Conservation (phyloP, 805 yeast species). For the Saccharomyces kudriavzevii region DNA sequence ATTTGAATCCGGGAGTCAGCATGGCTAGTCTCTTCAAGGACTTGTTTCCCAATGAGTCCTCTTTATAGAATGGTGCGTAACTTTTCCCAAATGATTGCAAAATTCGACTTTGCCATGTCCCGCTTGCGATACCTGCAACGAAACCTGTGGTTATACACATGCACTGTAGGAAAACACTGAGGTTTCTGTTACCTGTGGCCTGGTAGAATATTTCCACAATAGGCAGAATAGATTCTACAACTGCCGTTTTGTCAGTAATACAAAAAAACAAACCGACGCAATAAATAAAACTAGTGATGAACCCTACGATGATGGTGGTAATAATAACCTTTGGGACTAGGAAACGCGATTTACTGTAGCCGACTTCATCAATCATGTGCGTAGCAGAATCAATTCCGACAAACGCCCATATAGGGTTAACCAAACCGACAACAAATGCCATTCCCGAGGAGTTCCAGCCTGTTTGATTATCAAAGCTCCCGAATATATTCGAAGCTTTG, state of each 20-base stretch:
- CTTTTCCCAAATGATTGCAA: constrained; percentile 66
- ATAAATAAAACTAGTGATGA: constrained; percentile 49
- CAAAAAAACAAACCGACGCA: constrained; percentile 46
- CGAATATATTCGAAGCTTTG: constrained; percentile 45
- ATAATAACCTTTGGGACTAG: constrained; percentile 55
- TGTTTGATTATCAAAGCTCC: constrained; percentile 44
- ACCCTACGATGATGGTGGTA: constrained; percentile 58
- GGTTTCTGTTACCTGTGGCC: constrained; percentile 43
- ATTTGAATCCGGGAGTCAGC: constrained; percentile 39
- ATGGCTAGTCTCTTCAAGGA: constrained; percentile 7
- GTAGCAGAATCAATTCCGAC: constrained; percentile 64
- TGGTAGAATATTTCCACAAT: constrained; percentile 56
- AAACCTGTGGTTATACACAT: constrained; percentile 46
- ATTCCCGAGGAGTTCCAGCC: constrained; percentile 55
- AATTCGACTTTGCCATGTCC: constrained; percentile 61
- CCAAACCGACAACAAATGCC: constrained; percentile 62
- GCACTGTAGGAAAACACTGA: constrained; percentile 45
- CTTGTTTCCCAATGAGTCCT: constrained; percentile 1
- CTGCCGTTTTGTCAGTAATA: constrained; percentile 43
- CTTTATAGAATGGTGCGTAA: constrained; percentile 50
- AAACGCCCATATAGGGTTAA: constrained; percentile 65
- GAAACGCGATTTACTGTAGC: constrained; percentile 20
- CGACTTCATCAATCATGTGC: constrained; percentile 58
- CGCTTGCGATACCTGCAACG: constrained; percentile 52
- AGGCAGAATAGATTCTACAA: constrained; percentile 45